A percentile compares a stretch with the other conserved stretches of the same genome.
Evolutionary conservation across 371 early-diverging fungal genomes (phyloP).

Genomic region (Haplosporangium sp.): DNA sequence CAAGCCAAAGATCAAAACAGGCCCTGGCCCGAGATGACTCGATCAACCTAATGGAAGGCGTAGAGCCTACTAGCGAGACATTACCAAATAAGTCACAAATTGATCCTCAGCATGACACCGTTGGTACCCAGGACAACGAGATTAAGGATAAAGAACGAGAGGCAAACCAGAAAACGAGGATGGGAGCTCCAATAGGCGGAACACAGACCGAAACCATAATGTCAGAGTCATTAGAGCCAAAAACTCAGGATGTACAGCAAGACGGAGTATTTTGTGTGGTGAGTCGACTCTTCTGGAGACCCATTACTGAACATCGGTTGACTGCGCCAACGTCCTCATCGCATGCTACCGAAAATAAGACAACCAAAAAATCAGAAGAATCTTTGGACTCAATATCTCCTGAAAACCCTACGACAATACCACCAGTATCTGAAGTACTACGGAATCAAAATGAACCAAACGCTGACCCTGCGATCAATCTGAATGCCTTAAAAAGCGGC

Average conservation of each 20-base stretch:
- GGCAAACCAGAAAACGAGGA: not conserved
- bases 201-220: not conserved
- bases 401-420: not conserved
- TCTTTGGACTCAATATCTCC: not conserved
- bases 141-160: not conserved
- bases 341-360: not conserved
- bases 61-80: not conserved
- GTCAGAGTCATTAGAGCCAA: not conserved
- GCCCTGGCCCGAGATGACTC: not conserved
- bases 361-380: not conserved
- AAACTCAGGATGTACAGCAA: slow-evolving; percentile 18
- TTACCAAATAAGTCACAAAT: not conserved
- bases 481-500: not conserved
- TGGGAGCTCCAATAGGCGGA: too few relatives aligned
- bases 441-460: too few relatives aligned
- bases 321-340: not conserved
- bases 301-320: slow-evolving; percentile 23
- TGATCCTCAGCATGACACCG: not conserved
- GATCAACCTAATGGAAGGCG: slow-evolving; percentile 27
- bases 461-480: not conserved
- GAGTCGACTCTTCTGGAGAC: slow-evolving; percentile 52
- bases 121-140: slow-evolving; percentile 8
- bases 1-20: slow-evolving; percentile 18
- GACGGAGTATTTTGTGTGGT: slow-evolving; percentile 56
- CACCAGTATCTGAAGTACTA: not conserved